Conservation (phyloP, 176 grass and related monocot species). For the Aegilops umbellulata region DNA sequence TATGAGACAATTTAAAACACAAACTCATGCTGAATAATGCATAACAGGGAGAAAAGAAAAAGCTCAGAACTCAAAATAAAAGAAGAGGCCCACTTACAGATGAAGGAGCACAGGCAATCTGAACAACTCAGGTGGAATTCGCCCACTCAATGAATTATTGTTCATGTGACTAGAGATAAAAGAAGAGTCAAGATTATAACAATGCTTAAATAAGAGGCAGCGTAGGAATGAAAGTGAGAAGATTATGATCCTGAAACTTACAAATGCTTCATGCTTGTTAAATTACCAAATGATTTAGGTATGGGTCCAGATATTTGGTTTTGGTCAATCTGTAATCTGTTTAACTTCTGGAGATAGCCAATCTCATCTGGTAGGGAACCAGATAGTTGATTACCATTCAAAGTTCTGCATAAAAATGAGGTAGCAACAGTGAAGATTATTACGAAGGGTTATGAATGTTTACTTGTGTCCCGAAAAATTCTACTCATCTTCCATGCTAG, state of each 20-base stretch:
- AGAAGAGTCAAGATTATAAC: conserved; percentile 5
- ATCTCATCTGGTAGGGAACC: conserved; percentile 87
- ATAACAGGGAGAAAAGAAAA: conserved; percentile 3
- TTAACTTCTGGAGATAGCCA: conserved; percentile 58
- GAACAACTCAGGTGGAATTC: conserved; percentile 77
- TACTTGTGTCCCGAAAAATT: neutral
- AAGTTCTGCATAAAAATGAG: conserved; percentile 52
- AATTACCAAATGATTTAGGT: conserved; percentile 85
- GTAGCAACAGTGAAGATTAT: conserved; percentile 14
- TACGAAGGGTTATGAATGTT: neutral
- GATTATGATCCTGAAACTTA: conserved; percentile 50
- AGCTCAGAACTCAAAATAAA: conserved; percentile 17
- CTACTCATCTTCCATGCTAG: neutral
- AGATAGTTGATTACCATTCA: conserved; percentile 82
- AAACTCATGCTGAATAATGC: neutral
- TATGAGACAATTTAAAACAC: conserved; percentile 8
- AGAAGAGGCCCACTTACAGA: conserved; percentile 55
- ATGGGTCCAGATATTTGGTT: conserved; percentile 85
- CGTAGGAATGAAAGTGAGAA: neutral
- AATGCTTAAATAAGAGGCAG: conserved; percentile 14
- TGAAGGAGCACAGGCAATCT: conserved; percentile 54
- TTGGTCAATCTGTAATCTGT: conserved; percentile 85
- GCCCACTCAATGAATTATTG: conserved; percentile 95
- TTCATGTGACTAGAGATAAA: conserved; percentile 82
- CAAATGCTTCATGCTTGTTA: conserved; percentile 69